These are phyloP conservation scores for Penicillium verhagenii DNA, from an alignment of 495 filamentous ascomycete species.

Conservation along the genomic window DNA sequence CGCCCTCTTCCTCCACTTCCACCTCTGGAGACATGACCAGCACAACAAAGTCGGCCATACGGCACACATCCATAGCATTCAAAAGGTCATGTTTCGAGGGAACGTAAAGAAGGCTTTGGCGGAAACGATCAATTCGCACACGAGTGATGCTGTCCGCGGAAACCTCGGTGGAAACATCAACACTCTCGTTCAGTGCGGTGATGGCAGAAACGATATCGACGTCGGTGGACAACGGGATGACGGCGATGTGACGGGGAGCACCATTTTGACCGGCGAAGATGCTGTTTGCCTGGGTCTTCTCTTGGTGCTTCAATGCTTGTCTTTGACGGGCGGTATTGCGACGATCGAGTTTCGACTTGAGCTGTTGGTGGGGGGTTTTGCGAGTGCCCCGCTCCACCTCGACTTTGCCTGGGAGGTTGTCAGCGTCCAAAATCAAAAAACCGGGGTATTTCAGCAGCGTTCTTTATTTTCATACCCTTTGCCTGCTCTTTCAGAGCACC, in stretches of 20 bases:
- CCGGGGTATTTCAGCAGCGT: background rate
- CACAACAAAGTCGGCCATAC: conserved; percentile 84
- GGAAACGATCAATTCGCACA: conserved; percentile 81
- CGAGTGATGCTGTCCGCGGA: conserved; percentile 56
- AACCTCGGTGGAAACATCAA: conserved; percentile 73
- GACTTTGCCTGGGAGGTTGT: conserved; percentile 54
- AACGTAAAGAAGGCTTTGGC: conserved; percentile 86
- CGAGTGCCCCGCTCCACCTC: conserved; percentile 61
- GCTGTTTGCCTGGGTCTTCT: conserved; percentile 69
- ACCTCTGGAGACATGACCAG: conserved; percentile 75
- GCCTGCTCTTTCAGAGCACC: conserved; percentile 71
- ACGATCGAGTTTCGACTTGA: conserved; percentile 95
- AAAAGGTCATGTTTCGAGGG: conserved; percentile 68
- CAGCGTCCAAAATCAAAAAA: background rate
- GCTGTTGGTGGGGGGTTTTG: conserved; percentile 89
- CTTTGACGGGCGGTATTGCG: conserved; percentile 89
- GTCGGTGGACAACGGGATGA: conserved; percentile 78
- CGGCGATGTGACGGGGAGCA: conserved; percentile 86
- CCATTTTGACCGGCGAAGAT: conserved; percentile 82
- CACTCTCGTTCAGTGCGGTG: conserved; percentile 65
- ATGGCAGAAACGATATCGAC: conserved; percentile 66
- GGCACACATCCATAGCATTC: conserved; percentile 77
- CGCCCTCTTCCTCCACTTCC: conserved; percentile 80
- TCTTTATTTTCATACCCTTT: conserved; percentile 60
- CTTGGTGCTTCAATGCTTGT: conserved; percentile 74